Evolutionary conservation across 805 yeast genomes (phyloP), one percentile per base, ranked within the genome.

Genomic region (Saccharomycopsis schoenii): DNA sequence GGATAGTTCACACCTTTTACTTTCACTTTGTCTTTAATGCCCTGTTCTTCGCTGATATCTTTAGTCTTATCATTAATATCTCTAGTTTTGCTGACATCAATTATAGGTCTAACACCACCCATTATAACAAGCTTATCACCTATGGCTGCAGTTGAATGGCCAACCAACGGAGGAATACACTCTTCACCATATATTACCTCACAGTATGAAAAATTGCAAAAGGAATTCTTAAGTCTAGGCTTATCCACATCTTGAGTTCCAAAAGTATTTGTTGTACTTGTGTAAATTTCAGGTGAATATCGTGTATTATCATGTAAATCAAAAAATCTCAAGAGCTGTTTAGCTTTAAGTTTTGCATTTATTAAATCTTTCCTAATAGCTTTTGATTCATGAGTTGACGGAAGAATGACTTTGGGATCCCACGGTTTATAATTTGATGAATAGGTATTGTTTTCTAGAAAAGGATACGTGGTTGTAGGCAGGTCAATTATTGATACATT

Each of bases 71-170:
- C 34, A 21, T 14, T 12, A 24, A 5, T 39, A 47, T 5, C n/a
- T 2, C 25, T 37, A 56, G n/a, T n/a, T 2, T 11, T 15, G 12
- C 24, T 37, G 34, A 9, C 12, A 25, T 24, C 25, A 2, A 29
- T 41, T 11, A 40, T 56, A 3, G 37, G 52, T 29, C 52, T 50
- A 41, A 71, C 69, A 0, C 86, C 86, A 29, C 86, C 86, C 29
- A 76, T 63, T 0, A 75, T 64, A 60, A 71, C 77, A 2, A 78
- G 69, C n/a, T 70, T 70, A 19, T 72, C 75, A 24, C 72, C 69
- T 58, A 76, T 60, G 11, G 73, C 74, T n/a, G 74, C 73, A 0
- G 79, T 62, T 4, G 79, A 69, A 63, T 82, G 83, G 64, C 78
- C 77, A 0, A 73, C 67, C 19, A 80, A 65, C 0, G 79, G 70